Conservation (phyloP, 495 filamentous ascomycete genomes). For the Elaphomyces granulatus region DNA sequence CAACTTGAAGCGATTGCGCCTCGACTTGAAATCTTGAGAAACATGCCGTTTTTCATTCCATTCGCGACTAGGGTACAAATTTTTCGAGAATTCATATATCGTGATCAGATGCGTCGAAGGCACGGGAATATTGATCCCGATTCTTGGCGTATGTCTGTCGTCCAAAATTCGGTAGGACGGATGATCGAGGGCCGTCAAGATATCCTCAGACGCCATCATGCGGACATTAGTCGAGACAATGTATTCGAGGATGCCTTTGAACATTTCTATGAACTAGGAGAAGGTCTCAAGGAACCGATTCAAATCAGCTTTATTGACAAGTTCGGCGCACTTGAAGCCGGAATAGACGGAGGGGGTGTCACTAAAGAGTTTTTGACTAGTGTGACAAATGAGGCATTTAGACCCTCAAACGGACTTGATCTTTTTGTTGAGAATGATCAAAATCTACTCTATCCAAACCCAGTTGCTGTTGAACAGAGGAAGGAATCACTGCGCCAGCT, state of each 20-base stretch:
- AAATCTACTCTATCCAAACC: conserved; percentile 83
- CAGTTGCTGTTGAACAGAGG: conserved; percentile 58
- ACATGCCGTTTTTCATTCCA: conserved; percentile 95
- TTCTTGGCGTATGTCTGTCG: conserved; percentile 55
- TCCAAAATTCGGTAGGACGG: conserved; percentile 23
- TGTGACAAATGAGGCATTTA: conserved; percentile 78
- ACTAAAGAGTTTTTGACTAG: conserved; percentile 96
- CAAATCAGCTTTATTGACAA: conserved; percentile 94
- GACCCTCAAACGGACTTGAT: conserved; percentile 30
- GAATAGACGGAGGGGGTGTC: conserved; percentile 93
- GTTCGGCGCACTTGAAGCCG: conserved; percentile 75
- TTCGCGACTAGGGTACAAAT: conserved; percentile 87
- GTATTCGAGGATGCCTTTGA: conserved; percentile 78
- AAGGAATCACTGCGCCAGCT: conserved; percentile 41
- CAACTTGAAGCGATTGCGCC: conserved; percentile 65
- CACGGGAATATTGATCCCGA: conserved; percentile 67
- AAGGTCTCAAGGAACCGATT: conserved; percentile 87
- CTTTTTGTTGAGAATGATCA: conserved; percentile 81
- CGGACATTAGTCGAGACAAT: conserved; percentile 63
- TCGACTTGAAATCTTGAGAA: conserved; percentile 75
- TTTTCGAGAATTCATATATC: conserved; percentile 76
- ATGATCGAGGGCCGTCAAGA: conserved; percentile 28
- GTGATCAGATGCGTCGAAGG: conserved; percentile 67
- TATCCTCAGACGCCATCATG: conserved; percentile 56
- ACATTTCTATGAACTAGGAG: conserved; percentile 68